A percentile compares a stretch with the other conserved stretches of the same genome.
These are phyloP conservation scores for Herpetomonas tarakana DNA, from an alignment of 208 protist species.

Conservation along the genomic window DNA sequence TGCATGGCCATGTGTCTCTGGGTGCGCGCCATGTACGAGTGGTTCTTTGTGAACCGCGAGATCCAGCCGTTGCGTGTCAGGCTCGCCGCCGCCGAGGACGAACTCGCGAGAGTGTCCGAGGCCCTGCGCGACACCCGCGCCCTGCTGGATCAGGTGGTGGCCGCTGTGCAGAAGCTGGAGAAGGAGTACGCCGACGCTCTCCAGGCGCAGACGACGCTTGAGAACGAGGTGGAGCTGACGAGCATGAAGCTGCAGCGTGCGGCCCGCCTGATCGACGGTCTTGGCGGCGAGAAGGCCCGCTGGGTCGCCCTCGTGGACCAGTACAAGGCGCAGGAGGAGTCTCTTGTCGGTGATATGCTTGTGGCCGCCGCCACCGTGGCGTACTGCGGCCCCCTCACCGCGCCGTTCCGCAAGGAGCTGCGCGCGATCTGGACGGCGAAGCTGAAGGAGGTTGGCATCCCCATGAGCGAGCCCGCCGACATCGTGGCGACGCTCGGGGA, in stretches of 20 bases:
- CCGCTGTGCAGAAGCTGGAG: conserved; percentile 93
- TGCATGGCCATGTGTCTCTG: conserved; percentile 98
- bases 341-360: conserved; percentile 95
- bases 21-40: conserved; percentile 97
- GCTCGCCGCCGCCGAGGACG: conserved; percentile 82
- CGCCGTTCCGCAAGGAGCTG: conserved; percentile 87
- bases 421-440: conserved; percentile 76
- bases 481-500: conserved; percentile 93
- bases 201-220: conserved; percentile 92
- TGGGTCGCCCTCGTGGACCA: conserved; percentile 88
- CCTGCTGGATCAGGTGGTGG: conserved; percentile 91
- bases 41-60: conserved; percentile 95
- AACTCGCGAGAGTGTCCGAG: conserved; percentile 87
- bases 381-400: conserved; percentile 96
- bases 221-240: conserved; percentile 93
- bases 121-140: conserved; percentile 89
- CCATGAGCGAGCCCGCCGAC: conserved; percentile 63
- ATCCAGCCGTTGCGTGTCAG: conserved; percentile 92
- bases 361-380: conserved; percentile 93
- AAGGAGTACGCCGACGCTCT: conserved; percentile 91
- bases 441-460: conserved; percentile 51
- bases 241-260: conserved; percentile 94
- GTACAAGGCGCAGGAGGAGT: conserved; percentile 84
- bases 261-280: conserved; percentile 93
- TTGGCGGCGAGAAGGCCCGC: conserved; percentile 96